Percentiles rank a stretch among this genome's conserved stretches.
Evolutionary conservation across 2,329 filamentous ascomycete genomes (phyloP).

Genomic region (Trichocomaceae sp.): DNA sequence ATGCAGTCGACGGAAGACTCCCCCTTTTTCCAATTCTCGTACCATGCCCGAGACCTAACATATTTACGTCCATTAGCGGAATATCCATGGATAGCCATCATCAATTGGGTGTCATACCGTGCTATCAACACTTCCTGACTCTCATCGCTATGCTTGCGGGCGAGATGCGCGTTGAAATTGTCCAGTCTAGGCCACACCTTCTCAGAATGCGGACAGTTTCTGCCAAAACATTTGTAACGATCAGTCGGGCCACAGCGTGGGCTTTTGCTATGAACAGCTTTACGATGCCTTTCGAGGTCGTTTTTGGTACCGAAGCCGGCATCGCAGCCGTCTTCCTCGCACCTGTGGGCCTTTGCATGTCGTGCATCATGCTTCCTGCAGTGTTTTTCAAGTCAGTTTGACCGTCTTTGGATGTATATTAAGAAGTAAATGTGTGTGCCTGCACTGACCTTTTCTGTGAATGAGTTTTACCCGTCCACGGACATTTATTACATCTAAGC

Average conservation of each 20-base stretch:
- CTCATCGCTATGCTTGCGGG: conserved; percentile 56
- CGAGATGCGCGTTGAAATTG: conserved; percentile 78
- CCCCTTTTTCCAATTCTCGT: conserved; percentile 9
- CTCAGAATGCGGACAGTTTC: conserved; percentile 50
- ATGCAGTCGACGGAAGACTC: background rate
- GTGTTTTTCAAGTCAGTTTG: background rate
- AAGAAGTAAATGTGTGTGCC: no score
- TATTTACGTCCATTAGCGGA: background rate
- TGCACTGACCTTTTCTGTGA: conserved; percentile 34
- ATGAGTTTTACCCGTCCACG: conserved; percentile 33
- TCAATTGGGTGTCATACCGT: conserved; percentile 30
- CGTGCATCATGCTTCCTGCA: conserved; percentile 66
- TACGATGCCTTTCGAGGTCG: conserved; percentile 72
- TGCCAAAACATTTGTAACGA: conserved; percentile 55
- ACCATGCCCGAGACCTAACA: conserved; percentile 26
- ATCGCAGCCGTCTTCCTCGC: conserved; percentile 52
- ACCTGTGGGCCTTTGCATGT: conserved; percentile 63
- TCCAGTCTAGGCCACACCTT: conserved; percentile 77
- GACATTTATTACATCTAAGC: conserved; percentile 46
- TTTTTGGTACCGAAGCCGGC: conserved; percentile 73
- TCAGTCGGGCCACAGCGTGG: conserved; percentile 43
- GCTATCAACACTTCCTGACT: conserved; percentile 41
- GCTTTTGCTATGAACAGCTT: conserved; percentile 58
- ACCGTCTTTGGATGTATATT: conserved; percentile 2
- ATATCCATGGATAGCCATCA: background rate